phyloP scores from a whole-genome alignment of 441 rosid species.

The Gossypium lobatum region DNA sequence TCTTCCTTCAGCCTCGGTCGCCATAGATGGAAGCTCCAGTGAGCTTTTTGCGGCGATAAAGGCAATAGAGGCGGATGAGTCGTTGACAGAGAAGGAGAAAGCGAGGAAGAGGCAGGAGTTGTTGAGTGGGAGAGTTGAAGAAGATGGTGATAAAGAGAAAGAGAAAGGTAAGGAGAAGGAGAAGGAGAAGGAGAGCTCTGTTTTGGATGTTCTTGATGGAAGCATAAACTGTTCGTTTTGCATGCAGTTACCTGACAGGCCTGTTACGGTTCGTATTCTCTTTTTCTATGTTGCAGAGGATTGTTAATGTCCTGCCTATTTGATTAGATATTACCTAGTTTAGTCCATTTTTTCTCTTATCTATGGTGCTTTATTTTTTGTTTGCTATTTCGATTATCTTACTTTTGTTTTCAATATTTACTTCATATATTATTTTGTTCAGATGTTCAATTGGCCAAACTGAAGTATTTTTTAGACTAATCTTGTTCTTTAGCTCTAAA shows the following conservation, averaged over 20 bases:
- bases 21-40: neutral
- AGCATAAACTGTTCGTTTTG: slow-evolving; percentile 20
- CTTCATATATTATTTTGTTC: neutral
- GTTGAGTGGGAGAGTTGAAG: slow-evolving; percentile 15
- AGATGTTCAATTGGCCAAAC: slow-evolving; percentile 1
- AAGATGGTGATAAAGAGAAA: slow-evolving; percentile 8
- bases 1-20: neutral
- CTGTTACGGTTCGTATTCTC: slow-evolving; percentile 46
- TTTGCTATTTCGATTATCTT: too few relatives aligned
- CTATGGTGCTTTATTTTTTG: too few relatives aligned
- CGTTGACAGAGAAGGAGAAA: slow-evolving; percentile 25
- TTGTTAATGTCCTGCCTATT: neutral
- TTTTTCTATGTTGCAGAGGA: neutral
- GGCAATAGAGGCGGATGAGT: slow-evolving; percentile 22
- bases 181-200: neutral
- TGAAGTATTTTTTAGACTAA: neutral
- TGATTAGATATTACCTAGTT: neutral
- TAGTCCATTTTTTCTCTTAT: too few relatives aligned
- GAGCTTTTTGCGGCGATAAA: slow-evolving; percentile 21
- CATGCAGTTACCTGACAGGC: slow-evolving; percentile 52
- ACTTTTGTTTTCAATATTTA: neutral
- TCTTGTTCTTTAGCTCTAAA: neutral
- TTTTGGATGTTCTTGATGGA: slow-evolving; percentile 12
- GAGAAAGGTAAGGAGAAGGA: slow-evolving; percentile 4
- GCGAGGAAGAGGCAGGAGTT: slow-evolving; percentile 22